Conservation (phyloP, 768 basidiomycete genomes). For the Termitomyces heimii region DNA sequence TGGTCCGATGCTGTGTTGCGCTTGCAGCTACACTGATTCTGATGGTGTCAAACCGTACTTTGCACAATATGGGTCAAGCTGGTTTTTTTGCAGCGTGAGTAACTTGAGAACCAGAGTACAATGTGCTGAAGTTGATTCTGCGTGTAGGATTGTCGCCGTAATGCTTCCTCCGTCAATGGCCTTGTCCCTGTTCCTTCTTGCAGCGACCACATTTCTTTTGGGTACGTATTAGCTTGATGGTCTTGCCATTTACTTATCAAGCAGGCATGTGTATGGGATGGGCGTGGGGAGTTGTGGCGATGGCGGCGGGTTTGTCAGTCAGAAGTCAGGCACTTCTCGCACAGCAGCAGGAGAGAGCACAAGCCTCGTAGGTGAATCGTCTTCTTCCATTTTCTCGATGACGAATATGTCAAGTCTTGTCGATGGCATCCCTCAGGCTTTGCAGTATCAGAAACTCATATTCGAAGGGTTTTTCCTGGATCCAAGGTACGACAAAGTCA, state of each 20-base stretch:
- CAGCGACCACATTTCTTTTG: constrained; percentile 24
- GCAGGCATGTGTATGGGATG: constrained; percentile 38
- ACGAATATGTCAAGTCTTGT: constrained; percentile 15
- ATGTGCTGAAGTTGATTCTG: not conserved
- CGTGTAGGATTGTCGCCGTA: constrained; percentile 29
- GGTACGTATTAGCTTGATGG: constrained; percentile 17
- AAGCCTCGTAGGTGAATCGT: constrained; percentile 27
- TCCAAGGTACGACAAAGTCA: constrained; percentile 23
- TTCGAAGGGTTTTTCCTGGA: constrained; percentile 38
- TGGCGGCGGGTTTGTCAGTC: constrained; percentile 33
- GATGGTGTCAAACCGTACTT: constrained; percentile 25
- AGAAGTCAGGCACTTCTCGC: constrained; percentile 29
- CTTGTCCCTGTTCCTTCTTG: constrained; percentile 30
- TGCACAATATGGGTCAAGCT: constrained; percentile 33
- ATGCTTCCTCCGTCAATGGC: constrained; percentile 35
- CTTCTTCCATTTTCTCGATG: not conserved
- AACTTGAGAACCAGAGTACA: not conserved
- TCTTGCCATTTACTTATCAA: not conserved
- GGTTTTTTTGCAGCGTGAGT: constrained; percentile 34
- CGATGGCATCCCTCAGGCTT: constrained; percentile 17
- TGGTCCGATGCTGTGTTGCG: constrained; percentile 30
- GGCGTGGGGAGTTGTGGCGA: constrained; percentile 40
- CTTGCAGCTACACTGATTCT: constrained; percentile 27
- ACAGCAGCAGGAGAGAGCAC: constrained; percentile 25
- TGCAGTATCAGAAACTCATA: constrained; percentile 26